Evolutionary conservation across 805 yeast genomes (phyloP).

Genomic region (Pichia exigua): DNA sequence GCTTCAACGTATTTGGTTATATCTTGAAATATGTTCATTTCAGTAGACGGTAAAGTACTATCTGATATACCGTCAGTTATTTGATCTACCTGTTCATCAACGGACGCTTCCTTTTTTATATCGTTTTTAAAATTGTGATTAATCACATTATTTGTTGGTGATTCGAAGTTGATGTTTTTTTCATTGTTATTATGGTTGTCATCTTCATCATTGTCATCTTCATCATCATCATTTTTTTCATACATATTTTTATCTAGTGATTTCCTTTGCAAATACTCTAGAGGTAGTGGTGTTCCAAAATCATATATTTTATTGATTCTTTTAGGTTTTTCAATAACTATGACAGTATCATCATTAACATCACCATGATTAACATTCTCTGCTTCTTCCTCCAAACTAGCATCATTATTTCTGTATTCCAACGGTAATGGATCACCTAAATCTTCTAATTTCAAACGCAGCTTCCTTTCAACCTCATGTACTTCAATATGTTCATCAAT

Average conservation of each 20-base stretch:
- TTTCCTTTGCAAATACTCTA: background rate
- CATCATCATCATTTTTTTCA: background rate
- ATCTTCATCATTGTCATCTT: background rate
- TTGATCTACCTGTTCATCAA: background rate
- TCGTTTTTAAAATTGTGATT: background rate
- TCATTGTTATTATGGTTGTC: background rate
- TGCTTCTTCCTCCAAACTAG: background rate
- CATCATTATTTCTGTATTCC: background rate
- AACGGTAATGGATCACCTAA: conserved; percentile 6
- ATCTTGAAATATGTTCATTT: background rate
- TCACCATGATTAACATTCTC: no score
- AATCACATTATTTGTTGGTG: background rate
- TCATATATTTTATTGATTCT: background rate
- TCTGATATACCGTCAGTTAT: background rate
- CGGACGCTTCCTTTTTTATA: background rate
- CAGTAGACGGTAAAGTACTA: background rate
- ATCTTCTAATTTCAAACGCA: background rate
- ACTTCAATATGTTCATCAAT: background rate
- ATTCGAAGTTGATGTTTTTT: background rate
- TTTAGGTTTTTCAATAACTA: background rate
- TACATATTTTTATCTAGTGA: background rate
- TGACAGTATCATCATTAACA: background rate
- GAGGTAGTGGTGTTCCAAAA: conserved; percentile 7
- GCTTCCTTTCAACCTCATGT: background rate
- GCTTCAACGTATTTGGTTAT: background rate